Conservation (phyloP, 2,329 filamentous ascomycete species). For the Venturia aucupariae region DNA sequence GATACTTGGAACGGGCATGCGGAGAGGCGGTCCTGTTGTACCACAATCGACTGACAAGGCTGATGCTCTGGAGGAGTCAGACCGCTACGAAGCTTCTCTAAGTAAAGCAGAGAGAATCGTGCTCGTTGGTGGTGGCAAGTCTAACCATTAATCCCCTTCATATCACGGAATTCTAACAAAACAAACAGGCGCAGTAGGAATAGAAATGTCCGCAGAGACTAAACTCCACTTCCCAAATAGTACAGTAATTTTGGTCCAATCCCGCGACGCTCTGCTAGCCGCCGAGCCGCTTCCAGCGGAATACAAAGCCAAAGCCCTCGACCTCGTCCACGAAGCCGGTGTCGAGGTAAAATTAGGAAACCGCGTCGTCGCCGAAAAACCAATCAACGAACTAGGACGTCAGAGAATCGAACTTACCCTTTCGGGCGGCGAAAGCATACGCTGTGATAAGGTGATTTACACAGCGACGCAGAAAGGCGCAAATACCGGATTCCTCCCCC, state of each 20-base stretch:
- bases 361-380: slow-evolving; percentile 43
- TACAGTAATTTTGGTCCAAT: slow-evolving; percentile 67
- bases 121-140: slow-evolving; percentile 14
- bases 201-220: slow-evolving; percentile 73
- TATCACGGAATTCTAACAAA: background rate
- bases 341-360: slow-evolving; percentile 57
- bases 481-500: slow-evolving; percentile 54
- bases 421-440: slow-evolving; percentile 49
- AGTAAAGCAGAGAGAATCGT: slow-evolving; percentile 23
- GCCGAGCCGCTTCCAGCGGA: slow-evolving; percentile 63
- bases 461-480: slow-evolving; percentile 57
- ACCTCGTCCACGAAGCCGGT: slow-evolving; percentile 50
- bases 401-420: slow-evolving; percentile 44
- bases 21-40: slow-evolving; percentile 62
- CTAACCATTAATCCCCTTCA: slow-evolving; percentile 24
- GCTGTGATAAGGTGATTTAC: slow-evolving; percentile 57
- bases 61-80: slow-evolving; percentile 54
- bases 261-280: slow-evolving; percentile 59
- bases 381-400: slow-evolving; percentile 35
- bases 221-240: slow-evolving; percentile 56
- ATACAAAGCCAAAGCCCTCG: slow-evolving; percentile 53
- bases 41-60: slow-evolving; percentile 55
- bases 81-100: slow-evolving; percentile 49
- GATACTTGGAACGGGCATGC: slow-evolving; percentile 61
- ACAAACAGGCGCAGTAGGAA: slow-evolving; percentile 58